Evolutionary conservation across 257 asterid genomes (phyloP).

Genomic region (Capsicum baccatum): DNA sequence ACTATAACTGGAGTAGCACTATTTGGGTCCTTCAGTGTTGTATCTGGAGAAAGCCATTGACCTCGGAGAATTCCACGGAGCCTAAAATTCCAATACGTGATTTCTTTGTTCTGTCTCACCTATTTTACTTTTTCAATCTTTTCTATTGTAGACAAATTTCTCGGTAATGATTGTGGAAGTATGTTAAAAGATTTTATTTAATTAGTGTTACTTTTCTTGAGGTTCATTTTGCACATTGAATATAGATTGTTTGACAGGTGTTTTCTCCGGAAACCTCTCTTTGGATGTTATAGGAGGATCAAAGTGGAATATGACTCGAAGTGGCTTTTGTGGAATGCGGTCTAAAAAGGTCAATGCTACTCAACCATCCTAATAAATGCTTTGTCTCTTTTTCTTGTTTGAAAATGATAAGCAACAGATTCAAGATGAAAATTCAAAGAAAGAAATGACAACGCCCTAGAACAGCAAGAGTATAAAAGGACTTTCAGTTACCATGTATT

Average conservation of each 20-base stretch:
- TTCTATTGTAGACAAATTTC: background rate
- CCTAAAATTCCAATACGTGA: background rate
- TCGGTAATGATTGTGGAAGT: background rate
- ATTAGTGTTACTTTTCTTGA: background rate
- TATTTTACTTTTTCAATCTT: background rate
- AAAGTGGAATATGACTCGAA: conserved; percentile 82
- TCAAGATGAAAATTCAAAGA: background rate
- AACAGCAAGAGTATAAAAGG: conserved; percentile 2
- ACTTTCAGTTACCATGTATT: background rate
- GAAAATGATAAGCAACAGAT: conserved; percentile 25
- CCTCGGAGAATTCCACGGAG: background rate
- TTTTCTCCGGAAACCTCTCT: conserved; percentile 93
- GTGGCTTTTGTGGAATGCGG: conserved; percentile 99
- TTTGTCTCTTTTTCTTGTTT: background rate
- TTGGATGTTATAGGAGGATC: conserved; percentile 73
- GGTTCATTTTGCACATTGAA: background rate
- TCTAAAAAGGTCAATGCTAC: conserved; percentile 69
- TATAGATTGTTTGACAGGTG: conserved; percentile 48
- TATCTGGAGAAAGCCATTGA: conserved; percentile 15
- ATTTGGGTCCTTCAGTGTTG: background rate
- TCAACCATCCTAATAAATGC: conserved; percentile 19
- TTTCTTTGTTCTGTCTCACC: background rate
- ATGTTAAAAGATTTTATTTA: background rate
- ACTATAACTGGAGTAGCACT: conserved; percentile 14
- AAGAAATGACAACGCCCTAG: background rate